A percentile compares a stretch with the other conserved stretches of the same genome.
phyloP scores from a whole-genome alignment of 192 early-diverging fungal genomes.

The Coemansia sp. region DNA sequence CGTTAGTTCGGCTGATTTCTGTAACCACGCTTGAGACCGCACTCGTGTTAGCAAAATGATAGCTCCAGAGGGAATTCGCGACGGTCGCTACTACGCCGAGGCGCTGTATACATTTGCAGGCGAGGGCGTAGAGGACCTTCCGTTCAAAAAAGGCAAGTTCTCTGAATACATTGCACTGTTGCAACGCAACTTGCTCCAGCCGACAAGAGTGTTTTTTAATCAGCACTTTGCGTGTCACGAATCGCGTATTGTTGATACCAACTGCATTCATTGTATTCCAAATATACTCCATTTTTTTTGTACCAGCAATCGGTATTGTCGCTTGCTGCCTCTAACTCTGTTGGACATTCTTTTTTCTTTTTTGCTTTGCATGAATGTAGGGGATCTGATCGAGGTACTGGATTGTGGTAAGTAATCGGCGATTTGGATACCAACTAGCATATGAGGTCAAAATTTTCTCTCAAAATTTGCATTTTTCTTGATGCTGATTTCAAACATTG shows the following conservation, averaged over 20 bases:
- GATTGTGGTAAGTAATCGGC: constrained; percentile 43
- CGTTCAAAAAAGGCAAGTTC: constrained; percentile 49
- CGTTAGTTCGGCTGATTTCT: too few species aligned
- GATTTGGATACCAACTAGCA: neutral
- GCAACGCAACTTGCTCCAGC: neutral
- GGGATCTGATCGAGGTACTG: constrained; percentile 47
- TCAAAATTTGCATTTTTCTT: neutral
- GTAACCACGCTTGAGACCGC: too few species aligned
- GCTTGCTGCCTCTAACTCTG: neutral
- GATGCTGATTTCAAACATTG: neutral
- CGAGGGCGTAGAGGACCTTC: constrained; percentile 54
- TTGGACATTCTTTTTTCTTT: constrained; percentile 9
- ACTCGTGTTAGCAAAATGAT: constrained; percentile 43
- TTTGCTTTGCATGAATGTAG: constrained; percentile 25
- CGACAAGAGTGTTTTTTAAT: neutral
- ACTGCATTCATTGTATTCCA: neutral
- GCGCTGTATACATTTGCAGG: constrained; percentile 58
- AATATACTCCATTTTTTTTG: neutral
- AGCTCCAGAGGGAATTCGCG: constrained; percentile 54
- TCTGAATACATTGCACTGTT: neutral
- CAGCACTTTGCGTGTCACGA: neutral
- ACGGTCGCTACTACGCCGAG: constrained; percentile 51
- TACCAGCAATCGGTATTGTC: constrained; percentile 4
- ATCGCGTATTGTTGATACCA: neutral
- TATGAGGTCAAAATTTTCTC: too few species aligned